Percentiles rank a stretch among this genome's conserved stretches.
Evolutionary conservation across 2,329 filamentous ascomycete genomes (phyloP).

Genomic region (Curvularia hawaiiensis): DNA sequence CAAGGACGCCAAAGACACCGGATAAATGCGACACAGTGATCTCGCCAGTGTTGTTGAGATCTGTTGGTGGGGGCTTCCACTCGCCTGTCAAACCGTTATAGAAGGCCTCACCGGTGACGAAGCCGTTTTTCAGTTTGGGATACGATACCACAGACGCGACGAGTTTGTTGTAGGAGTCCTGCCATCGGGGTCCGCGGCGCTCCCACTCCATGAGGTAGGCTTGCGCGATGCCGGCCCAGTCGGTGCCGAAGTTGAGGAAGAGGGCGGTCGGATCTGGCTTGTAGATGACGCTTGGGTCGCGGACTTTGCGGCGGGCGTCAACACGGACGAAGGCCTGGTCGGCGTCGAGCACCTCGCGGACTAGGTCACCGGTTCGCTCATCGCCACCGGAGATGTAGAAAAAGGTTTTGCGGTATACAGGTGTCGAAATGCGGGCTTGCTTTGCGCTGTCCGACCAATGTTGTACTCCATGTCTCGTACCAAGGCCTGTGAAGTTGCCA

Average conservation of each 20-base stretch:
- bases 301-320: slow-evolving; percentile 65
- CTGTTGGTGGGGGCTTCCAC: slow-evolving; percentile 58
- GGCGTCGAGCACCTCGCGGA: slow-evolving; percentile 58
- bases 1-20: slow-evolving; percentile 63
- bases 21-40: slow-evolving; percentile 62
- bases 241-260: slow-evolving; percentile 62
- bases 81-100: slow-evolving; percentile 58
- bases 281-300: slow-evolving; percentile 57
- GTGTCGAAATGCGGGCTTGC: slow-evolving; percentile 65
- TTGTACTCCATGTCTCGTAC: slow-evolving; percentile 67
- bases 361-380: slow-evolving; percentile 61
- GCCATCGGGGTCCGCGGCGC: slow-evolving; percentile 59
- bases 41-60: slow-evolving; percentile 58
- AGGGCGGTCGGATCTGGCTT: slow-evolving; percentile 50
- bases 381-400: slow-evolving; percentile 63
- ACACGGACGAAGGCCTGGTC: slow-evolving; percentile 60
- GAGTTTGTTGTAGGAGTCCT: slow-evolving; percentile 59
- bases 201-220: slow-evolving; percentile 67
- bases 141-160: slow-evolving; percentile 58
- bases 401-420: slow-evolving; percentile 62
- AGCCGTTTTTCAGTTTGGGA: slow-evolving; percentile 61
- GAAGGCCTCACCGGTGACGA: slow-evolving; percentile 61
- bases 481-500: slow-evolving; percentile 63
- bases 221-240: slow-evolving; percentile 63
- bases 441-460: slow-evolving; percentile 67